phyloP scores from a whole-genome alignment of 2,329 filamentous ascomycete species.

The Drechslera avenae region DNA sequence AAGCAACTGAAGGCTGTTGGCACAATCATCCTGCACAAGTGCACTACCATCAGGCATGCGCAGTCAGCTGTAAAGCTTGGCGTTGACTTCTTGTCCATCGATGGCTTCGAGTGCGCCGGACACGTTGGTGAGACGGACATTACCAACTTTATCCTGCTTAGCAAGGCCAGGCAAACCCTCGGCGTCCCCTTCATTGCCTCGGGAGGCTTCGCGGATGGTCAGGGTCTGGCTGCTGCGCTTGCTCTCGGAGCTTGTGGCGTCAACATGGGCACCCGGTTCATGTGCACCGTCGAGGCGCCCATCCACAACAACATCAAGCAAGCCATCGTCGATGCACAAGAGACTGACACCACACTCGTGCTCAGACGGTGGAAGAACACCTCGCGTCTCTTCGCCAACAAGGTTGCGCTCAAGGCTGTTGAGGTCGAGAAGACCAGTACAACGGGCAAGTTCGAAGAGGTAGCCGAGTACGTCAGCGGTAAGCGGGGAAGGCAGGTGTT shows the following conservation, averaged over 20 bases:
- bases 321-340: conserved; percentile 83
- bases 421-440: conserved; percentile 82
- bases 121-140: conserved; percentile 88
- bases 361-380: conserved; percentile 94
- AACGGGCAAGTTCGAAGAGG: conserved; percentile 86
- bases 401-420: conserved; percentile 78
- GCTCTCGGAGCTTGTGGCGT: conserved; percentile 89
- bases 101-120: conserved; percentile 95
- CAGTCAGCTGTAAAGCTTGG: conserved; percentile 90
- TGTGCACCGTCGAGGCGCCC: conserved; percentile 92
- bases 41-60: conserved; percentile 93
- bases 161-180: conserved; percentile 81
- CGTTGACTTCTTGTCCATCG: conserved; percentile 95
- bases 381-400: conserved; percentile 84
- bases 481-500: conserved; percentile 92
- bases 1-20: conserved; percentile 80
- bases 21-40: conserved; percentile 89
- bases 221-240: conserved; percentile 89
- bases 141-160: conserved; percentile 87
- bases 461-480: conserved; percentile 85
- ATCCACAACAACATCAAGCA: conserved; percentile 95
- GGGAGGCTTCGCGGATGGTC: conserved; percentile 92
- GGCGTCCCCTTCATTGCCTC: conserved; percentile 92
- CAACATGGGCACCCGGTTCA: conserved; percentile 98
- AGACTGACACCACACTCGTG: conserved; percentile 89